phyloP scores from a whole-genome alignment of 2,329 filamentous ascomycete genomes.

The Akanthomyces dipterigenus region DNA sequence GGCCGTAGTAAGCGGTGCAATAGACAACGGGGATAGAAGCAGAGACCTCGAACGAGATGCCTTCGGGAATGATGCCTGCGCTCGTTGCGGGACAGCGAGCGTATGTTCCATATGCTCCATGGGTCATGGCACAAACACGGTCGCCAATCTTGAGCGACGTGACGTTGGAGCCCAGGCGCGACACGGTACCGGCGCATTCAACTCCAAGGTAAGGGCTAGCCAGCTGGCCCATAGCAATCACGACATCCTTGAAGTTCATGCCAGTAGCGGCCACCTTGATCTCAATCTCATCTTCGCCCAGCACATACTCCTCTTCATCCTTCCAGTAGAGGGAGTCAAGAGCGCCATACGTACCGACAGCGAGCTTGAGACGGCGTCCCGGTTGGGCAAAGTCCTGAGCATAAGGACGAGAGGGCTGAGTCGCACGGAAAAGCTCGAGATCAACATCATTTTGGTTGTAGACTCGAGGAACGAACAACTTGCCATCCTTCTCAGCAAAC shows the following conservation, averaged over 20 bases:
- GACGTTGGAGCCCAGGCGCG: slow-evolving; percentile 52
- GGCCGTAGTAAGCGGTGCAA: slow-evolving; percentile 33
- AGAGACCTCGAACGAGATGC: slow-evolving; percentile 30
- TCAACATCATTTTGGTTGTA: slow-evolving; percentile 22
- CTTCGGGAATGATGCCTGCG: slow-evolving; percentile 30
- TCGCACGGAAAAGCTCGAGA: slow-evolving; percentile 21
- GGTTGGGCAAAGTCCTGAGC: slow-evolving; percentile 31
- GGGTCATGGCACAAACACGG: slow-evolving; percentile 54
- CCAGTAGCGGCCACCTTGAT: slow-evolving; percentile 37
- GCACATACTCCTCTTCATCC: slow-evolving; percentile 23
- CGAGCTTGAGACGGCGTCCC: slow-evolving; percentile 28
- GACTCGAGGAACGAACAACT: slow-evolving; percentile 23
- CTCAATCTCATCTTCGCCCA: slow-evolving; percentile 32
- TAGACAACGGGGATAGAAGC: slow-evolving; percentile 35
- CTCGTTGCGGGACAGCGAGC: slow-evolving; percentile 26
- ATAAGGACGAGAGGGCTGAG: slow-evolving; percentile 20
- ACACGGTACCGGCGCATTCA: slow-evolving; percentile 34
- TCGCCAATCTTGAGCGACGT: slow-evolving; percentile 61
- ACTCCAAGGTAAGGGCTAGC: slow-evolving; percentile 28
- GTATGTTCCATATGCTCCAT: slow-evolving; percentile 28
- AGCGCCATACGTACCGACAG: slow-evolving; percentile 31
- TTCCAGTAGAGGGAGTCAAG: slow-evolving; percentile 35
- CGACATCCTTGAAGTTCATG: slow-evolving; percentile 40
- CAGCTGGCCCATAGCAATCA: slow-evolving; percentile 35
- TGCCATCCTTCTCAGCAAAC: slow-evolving; percentile 23